Evolutionary conservation across 306 rosid genomes (phyloP), one percentile per base, ranked within the genome.

Genomic region (Purshia tridentata): DNA sequence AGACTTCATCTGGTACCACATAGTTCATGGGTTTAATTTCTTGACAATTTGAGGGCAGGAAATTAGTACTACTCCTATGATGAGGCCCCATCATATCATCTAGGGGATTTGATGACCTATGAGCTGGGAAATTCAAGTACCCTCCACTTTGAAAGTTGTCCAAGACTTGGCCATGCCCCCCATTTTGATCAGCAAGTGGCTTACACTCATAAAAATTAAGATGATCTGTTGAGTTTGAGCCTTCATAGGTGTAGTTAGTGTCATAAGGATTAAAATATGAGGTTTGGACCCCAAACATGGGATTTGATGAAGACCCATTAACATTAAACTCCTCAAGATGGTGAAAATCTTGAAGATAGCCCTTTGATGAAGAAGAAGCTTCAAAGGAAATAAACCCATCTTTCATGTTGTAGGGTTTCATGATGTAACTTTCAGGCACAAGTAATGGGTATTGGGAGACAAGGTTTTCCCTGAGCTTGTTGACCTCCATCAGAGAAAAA

Each of bases 331-430:
- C 69, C 63, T 87, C 89, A 55, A 80, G 75, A 12, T 85, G 83
- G 53, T 81, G 87, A 83, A 93, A 79, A 61, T 91, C 97, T 79
- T 93, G 96, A 42, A 88, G 78, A 77, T 80, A 91, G 37, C 67
- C 72, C 18, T 85, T 85, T 0, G 88, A 84, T 18, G 86, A 77
- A 64, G 88, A 81, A 74, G 87, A 72, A 54, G 64, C 37, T 72
- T 73, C 83, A 61, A 84, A 83, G 52, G 83, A 81, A 41, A 60
- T 16, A 64, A 73, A 73, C 16, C 82, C 90, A 14, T 85, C 81
- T 74, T 82, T 85, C 80, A 61, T 77, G 70, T 58, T 72, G 65
- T 65, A 70, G 51, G 87, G 72, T 74, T 78, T 79, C 39, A 46
- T 5, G 78, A 52, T 3, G 79, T 67, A 63, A 74, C 76, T 86